phyloP scores from a whole-genome alignment of 345 rosid species.

The Eucalyptus tenuipes region DNA sequence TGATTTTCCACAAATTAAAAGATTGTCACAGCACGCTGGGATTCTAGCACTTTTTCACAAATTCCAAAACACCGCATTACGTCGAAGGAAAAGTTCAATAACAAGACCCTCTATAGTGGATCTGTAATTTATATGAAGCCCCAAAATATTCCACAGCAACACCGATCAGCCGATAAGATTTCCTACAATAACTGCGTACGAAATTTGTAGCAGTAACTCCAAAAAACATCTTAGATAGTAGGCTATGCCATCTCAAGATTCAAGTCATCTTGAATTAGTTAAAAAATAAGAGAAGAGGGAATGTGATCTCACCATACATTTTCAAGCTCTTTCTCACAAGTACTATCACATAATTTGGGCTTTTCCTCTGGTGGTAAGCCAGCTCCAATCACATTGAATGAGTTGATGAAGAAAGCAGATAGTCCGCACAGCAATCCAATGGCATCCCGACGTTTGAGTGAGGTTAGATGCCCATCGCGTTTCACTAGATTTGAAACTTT shows the following conservation, averaged over 20 bases:
- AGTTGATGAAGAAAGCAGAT: slow-evolving; percentile 19
- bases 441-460: slow-evolving; percentile 40
- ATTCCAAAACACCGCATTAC: background rate
- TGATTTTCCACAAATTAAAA: background rate
- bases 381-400: slow-evolving; percentile 37
- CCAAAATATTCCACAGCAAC: background rate
- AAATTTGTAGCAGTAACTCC: background rate
- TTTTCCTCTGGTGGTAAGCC: slow-evolving; percentile 88
- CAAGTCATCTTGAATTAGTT: background rate
- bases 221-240: background rate
- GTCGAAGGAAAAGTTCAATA: background rate
- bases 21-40: background rate
- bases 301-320: slow-evolving; percentile 92
- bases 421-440: slow-evolving; percentile 45
- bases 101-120: background rate
- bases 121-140: background rate
- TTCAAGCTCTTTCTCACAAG: slow-evolving; percentile 92
- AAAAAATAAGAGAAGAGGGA: slow-evolving; percentile 2
- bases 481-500: background rate
- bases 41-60: background rate
- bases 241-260: background rate
- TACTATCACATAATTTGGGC: slow-evolving; percentile 62
- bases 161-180: background rate
- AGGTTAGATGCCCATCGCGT: background rate
- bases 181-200: background rate